Evolutionary conservation across 306 rosid genomes (phyloP).

Genomic region (Benincasa hispida): DNA sequence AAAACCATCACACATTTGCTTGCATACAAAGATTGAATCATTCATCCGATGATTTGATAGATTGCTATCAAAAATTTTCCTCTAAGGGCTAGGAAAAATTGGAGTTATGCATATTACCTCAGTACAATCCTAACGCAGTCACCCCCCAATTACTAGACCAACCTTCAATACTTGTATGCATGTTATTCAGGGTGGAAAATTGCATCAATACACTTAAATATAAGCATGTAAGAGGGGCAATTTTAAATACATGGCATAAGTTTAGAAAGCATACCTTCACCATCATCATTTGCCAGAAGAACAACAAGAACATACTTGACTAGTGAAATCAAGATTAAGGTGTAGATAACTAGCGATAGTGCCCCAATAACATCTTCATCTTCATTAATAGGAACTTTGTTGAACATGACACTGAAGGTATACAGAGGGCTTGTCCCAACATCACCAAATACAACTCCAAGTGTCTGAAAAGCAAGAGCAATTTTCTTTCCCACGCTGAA

Average conservation of each 20-base stretch:
- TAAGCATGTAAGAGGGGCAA: not conserved
- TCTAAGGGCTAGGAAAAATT: not conserved
- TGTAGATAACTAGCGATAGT: conserved; percentile 77
- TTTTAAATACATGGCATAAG: not conserved
- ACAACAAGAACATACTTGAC: conserved; percentile 88
- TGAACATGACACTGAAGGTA: conserved; percentile 89
- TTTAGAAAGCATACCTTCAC: conserved; percentile 60
- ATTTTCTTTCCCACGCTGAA: conserved; percentile 52
- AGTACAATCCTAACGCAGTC: not conserved
- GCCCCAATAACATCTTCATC: conserved; percentile 92
- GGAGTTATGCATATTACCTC: not conserved
- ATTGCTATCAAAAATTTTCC: not conserved
- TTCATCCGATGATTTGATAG: not conserved
- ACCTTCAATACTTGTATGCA: not conserved
- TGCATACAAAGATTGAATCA: not conserved
- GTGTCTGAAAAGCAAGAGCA: conserved; percentile 74
- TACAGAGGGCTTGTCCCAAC: conserved; percentile 98
- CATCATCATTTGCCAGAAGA: conserved; percentile 94
- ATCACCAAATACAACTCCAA: conserved; percentile 98
- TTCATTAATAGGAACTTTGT: conserved; percentile 75
- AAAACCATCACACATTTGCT: not conserved
- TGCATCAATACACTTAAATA: not conserved
- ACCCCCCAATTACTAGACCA: not conserved
- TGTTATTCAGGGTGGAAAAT: not conserved
- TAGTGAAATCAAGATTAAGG: conserved; percentile 80